These are phyloP conservation scores for Pythium scleroteichum DNA, from an alignment of 352 stramenopile species.

Conservation along the genomic window DNA sequence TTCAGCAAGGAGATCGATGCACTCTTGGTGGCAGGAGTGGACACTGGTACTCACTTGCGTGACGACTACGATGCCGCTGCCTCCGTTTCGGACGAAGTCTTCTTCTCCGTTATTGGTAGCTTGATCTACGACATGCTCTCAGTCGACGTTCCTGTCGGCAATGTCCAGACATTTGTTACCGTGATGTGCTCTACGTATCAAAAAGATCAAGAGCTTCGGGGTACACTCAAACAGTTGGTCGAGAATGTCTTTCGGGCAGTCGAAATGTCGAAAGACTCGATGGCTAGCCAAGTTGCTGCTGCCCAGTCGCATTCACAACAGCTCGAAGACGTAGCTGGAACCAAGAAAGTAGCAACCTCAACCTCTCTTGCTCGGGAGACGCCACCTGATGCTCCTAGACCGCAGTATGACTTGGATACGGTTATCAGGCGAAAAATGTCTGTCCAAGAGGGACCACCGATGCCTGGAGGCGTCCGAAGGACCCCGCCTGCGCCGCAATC, in stretches of 20 bases:
- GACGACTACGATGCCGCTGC: conserved; percentile 8
- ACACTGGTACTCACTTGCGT: background rate
- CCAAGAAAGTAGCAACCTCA: conserved; percentile 2
- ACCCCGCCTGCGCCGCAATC: background rate
- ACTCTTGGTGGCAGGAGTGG: conserved; percentile 33
- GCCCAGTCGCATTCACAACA: no score
- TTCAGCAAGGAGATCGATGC: conserved; percentile 78
- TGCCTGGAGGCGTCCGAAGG: conserved; percentile 1
- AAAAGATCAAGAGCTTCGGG: conserved; percentile 63
- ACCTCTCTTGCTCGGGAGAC: conserved; percentile 27
- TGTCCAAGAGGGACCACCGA: conserved; percentile 33
- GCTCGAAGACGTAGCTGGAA: no score
- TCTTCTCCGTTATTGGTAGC: conserved; percentile 82
- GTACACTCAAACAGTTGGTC: conserved; percentile 77
- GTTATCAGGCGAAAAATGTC: conserved; percentile 84
- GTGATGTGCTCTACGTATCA: conserved; percentile 87
- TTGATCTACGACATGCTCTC: conserved; percentile 88
- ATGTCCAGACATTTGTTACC: conserved; percentile 75
- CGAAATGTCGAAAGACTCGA: conserved; percentile 71
- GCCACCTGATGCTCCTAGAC: conserved; percentile 13
- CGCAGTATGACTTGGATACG: conserved; percentile 74
- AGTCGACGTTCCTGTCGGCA: conserved; percentile 68
- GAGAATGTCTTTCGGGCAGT: conserved; percentile 81
- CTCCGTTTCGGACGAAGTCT: conserved; percentile 62
- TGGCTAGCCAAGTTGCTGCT: no score